A percentile compares a stretch with the other conserved stretches of the same genome.
Conservation (phyloP, 768 basidiomycete genomes). For the Hemileccinum rubropunctum region DNA sequence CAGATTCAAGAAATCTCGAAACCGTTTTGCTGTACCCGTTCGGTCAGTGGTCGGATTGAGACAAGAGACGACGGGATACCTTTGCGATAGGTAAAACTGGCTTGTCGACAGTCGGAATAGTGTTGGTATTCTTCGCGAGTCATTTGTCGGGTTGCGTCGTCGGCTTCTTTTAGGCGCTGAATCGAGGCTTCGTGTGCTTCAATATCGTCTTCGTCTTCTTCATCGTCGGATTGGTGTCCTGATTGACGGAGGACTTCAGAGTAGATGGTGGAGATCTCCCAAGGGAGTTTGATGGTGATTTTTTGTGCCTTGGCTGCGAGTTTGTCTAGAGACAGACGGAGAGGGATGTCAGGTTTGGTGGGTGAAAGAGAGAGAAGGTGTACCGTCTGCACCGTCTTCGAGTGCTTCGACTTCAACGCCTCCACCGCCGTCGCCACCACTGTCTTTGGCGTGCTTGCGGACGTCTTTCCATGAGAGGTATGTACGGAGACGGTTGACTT, state of each 20-base stretch:
- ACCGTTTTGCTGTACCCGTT: slow-evolving; percentile 71
- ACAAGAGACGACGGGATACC: slow-evolving; percentile 42
- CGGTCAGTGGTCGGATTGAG: not conserved
- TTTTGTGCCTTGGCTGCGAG: slow-evolving; percentile 83
- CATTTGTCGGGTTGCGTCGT: slow-evolving; percentile 94
- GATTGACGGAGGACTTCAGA: slow-evolving; percentile 76
- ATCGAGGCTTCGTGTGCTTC: slow-evolving; percentile 96
- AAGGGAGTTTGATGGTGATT: slow-evolving; percentile 92
- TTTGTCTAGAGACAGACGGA: slow-evolving; percentile 51
- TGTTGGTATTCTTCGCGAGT: slow-evolving; percentile 96
- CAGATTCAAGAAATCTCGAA: slow-evolving; percentile 91
- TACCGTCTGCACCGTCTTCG: slow-evolving; percentile 83
- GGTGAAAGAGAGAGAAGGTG: too few species aligned
- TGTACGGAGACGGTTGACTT: slow-evolving; percentile 88
- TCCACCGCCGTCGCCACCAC: slow-evolving; percentile 75
- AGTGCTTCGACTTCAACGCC: slow-evolving; percentile 80
- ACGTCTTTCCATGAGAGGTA: slow-evolving; percentile 98
- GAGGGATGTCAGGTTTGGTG: not conserved
- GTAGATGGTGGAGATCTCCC: slow-evolving; percentile 92
- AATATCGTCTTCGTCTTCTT: slow-evolving; percentile 94
- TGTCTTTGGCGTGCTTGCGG: slow-evolving; percentile 90
- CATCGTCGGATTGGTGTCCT: slow-evolving; percentile 86
- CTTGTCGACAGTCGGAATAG: slow-evolving; percentile 95
- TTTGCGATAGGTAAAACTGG: slow-evolving; percentile 96
- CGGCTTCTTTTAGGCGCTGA: slow-evolving; percentile 88